phyloP scores from a whole-genome alignment of 2,329 filamentous ascomycete species.

The Zasmidium cellare region DNA sequence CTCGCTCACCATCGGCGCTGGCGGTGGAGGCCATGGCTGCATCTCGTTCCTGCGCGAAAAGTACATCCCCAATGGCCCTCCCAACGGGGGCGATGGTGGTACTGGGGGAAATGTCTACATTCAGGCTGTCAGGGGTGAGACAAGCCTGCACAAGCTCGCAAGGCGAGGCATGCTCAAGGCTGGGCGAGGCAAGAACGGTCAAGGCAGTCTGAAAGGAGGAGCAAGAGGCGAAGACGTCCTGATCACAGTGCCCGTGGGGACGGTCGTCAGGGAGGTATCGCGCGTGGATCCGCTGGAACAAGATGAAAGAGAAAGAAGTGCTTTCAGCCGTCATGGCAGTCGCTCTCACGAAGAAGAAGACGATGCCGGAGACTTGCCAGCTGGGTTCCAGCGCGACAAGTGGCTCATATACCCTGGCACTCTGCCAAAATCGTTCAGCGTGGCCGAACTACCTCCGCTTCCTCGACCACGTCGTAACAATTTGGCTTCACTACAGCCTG shows the following conservation, averaged over 20 bases:
- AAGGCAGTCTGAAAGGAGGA: conserved; percentile 72
- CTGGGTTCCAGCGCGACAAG: conserved; percentile 59
- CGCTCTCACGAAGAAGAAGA: conserved; percentile 39
- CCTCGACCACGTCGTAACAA: conserved; percentile 58
- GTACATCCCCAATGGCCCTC: conserved; percentile 81
- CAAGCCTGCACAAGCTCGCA: conserved; percentile 87
- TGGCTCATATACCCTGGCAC: conserved; percentile 87
- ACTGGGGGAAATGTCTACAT: conserved; percentile 92
- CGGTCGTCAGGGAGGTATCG: conserved; percentile 79
- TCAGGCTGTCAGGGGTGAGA: conserved; percentile 87
- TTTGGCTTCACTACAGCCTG: conserved; percentile 67
- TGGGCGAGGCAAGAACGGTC: conserved; percentile 73
- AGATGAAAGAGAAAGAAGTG: conserved; percentile 49
- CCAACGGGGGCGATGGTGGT: conserved; percentile 93
- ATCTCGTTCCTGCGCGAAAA: conserved; percentile 93
- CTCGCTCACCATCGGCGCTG: conserved; percentile 72
- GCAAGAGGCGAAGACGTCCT: conserved; percentile 83
- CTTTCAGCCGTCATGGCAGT: conserved; percentile 31
- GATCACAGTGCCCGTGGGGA: conserved; percentile 89
- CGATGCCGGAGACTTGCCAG: conserved; percentile 30
- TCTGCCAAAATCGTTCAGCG: conserved; percentile 67
- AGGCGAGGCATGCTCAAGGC: conserved; percentile 73
- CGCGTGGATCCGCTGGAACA: conserved; percentile 75
- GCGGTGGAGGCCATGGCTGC: conserved; percentile 84
- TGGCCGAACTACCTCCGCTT: conserved; percentile 58